These are phyloP conservation scores for Raphanus hybrid DNA, from an alignment of 441 rosid genomes.

Conservation along the genomic window DNA sequence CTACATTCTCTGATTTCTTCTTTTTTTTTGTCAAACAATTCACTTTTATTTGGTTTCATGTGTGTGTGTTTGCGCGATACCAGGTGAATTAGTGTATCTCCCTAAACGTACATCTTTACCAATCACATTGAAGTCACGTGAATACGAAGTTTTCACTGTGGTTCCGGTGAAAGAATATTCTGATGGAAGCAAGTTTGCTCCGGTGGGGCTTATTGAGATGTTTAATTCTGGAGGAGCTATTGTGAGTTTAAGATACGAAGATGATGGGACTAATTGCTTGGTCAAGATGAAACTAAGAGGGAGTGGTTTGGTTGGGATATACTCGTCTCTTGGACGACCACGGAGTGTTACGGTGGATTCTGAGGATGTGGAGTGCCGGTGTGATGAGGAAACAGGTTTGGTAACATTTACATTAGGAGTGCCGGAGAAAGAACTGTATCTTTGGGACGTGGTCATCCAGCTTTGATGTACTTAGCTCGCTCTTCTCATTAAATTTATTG, in stretches of 20 bases:
- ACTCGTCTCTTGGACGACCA: constrained; percentile 58
- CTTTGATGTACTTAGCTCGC: constrained; percentile 1
- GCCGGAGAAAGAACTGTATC: constrained; percentile 56
- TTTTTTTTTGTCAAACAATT: background rate
- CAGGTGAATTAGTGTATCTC: constrained; percentile 69
- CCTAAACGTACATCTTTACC: constrained; percentile 63
- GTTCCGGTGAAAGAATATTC: constrained; percentile 60
- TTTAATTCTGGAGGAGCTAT: constrained; percentile 77
- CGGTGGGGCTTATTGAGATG: constrained; percentile 73
- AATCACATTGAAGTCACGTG: constrained; percentile 58
- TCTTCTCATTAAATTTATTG: background rate
- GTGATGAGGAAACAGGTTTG: constrained; percentile 51
- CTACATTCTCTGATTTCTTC: background rate
- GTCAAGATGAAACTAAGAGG: constrained; percentile 51
- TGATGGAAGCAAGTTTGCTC: constrained; percentile 52
- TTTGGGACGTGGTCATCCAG: constrained; percentile 49
- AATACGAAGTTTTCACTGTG: constrained; percentile 66
- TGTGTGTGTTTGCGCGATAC: background rate
- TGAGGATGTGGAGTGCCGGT: constrained; percentile 48
- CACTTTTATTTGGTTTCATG: background rate
- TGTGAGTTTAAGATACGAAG: constrained; percentile 45
- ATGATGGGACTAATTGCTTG: constrained; percentile 32
- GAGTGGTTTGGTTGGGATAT: constrained; percentile 60
- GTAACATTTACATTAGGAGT: constrained; percentile 51
- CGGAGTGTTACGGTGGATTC: constrained; percentile 52